Percentiles rank a stretch among this genome's conserved stretches.
Evolutionary conservation across 176 grass and related monocot genomes (phyloP).

Genomic region (maize (Zea mays)): Zm-B73-REFERENCE-NAM-5.0 NC_050096.1:242946001-242946500

Average conservation of each 20-base stretch:
- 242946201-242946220: conserved; percentile 3
- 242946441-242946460: not conserved
- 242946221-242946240: conserved; percentile 79
- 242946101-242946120: not conserved
- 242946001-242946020: not conserved
- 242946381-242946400: conserved; percentile 6
- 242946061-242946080: conserved; percentile 2
- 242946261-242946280: conserved; percentile 86
- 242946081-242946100: not conserved
- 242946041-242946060: not conserved
- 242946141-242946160: not conserved
- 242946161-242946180: not conserved
- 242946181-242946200: conserved; percentile 37
- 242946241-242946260: conserved; percentile 92
- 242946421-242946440: not conserved
- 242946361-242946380: conserved; percentile 3
- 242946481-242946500: not conserved
- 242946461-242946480: conserved; percentile 1
- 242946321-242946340: conserved; percentile 9
- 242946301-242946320: conserved; percentile 71
- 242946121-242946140: not conserved
- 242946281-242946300: conserved; percentile 66
- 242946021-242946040: conserved; percentile 7
- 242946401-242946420: not conserved
- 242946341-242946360: not conserved